These are phyloP conservation scores for Hypoxylon sp. DNA, from an alignment of 2,329 filamentous ascomycete species.

Conservation along the genomic window DNA sequence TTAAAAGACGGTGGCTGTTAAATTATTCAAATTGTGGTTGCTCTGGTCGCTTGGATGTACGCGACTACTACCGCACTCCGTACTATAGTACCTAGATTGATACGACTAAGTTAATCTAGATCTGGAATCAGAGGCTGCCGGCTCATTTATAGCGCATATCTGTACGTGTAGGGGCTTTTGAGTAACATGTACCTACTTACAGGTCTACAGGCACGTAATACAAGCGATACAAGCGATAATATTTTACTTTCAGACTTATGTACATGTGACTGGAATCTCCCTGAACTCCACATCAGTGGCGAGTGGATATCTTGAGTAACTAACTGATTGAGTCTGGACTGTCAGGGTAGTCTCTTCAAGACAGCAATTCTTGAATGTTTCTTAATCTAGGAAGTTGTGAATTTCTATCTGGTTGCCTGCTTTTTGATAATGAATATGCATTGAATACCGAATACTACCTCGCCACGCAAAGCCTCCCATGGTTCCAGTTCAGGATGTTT, in stretches of 20 bases:
- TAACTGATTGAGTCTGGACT: conserved; percentile 19
- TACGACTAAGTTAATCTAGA: neutral
- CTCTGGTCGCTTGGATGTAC: neutral
- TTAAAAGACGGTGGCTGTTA: no score
- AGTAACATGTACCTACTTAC: no score
- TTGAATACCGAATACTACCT: conserved; percentile 33
- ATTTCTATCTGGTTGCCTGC: neutral
- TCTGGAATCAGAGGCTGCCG: neutral
- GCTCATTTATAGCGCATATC: neutral
- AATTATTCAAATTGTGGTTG: neutral
- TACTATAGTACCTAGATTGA: neutral
- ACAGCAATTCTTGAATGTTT: neutral
- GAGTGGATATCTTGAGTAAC: neutral
- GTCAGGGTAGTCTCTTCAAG: neutral
- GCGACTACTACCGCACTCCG: neutral
- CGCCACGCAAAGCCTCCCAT: conserved; percentile 29
- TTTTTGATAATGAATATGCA: conserved; percentile 2
- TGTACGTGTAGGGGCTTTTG: no score
- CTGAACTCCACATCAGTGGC: neutral
- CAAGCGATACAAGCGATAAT: conserved; percentile 17
- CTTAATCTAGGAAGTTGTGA: neutral
- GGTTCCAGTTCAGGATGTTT: conserved; percentile 12
- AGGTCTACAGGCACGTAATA: neutral
- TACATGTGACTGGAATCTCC: neutral
- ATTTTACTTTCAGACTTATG: neutral